Conservation (phyloP, 768 basidiomycete species). For the Phallus indusiatus region DNA sequence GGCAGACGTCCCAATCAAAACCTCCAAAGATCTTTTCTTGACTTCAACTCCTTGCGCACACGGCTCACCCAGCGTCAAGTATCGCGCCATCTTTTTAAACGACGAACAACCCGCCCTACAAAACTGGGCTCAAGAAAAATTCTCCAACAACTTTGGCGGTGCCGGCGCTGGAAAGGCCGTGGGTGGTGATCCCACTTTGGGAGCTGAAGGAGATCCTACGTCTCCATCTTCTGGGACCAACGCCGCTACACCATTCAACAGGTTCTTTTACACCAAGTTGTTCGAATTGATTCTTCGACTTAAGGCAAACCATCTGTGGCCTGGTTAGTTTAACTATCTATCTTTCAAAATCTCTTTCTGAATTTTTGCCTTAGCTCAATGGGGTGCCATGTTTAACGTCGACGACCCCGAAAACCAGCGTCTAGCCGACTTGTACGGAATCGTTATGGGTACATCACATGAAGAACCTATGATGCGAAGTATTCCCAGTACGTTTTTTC, state of each 20-base stretch:
- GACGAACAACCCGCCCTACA: constrained; percentile 67
- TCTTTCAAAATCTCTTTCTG: neutral
- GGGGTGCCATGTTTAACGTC: constrained; percentile 36
- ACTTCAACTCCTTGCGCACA: constrained; percentile 32
- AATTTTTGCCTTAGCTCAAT: constrained; percentile 15
- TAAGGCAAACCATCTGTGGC: constrained; percentile 67
- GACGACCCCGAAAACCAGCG: constrained; percentile 55
- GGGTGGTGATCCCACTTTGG: neutral
- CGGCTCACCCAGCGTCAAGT: constrained; percentile 58
- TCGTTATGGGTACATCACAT: constrained; percentile 53
- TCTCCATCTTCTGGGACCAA: constrained; percentile 10
- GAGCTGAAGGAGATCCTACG: neutral
- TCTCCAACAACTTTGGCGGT: constrained; percentile 40
- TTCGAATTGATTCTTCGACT: constrained; percentile 58
- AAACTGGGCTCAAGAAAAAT: constrained; percentile 63
- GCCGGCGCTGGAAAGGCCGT: constrained; percentile 26
- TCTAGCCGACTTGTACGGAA: constrained; percentile 53
- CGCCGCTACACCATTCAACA: constrained; percentile 52
- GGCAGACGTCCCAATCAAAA: constrained; percentile 61
- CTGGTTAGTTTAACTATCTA: constrained; percentile 21
- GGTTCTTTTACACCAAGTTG: constrained; percentile 48
- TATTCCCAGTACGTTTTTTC: neutral
- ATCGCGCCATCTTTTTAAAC: constrained; percentile 65
- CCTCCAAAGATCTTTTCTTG: constrained; percentile 40
- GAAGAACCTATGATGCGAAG: constrained; percentile 6